phyloP scores from a whole-genome alignment of 331 rosid genomes.

The Arachis monticola region DNA sequence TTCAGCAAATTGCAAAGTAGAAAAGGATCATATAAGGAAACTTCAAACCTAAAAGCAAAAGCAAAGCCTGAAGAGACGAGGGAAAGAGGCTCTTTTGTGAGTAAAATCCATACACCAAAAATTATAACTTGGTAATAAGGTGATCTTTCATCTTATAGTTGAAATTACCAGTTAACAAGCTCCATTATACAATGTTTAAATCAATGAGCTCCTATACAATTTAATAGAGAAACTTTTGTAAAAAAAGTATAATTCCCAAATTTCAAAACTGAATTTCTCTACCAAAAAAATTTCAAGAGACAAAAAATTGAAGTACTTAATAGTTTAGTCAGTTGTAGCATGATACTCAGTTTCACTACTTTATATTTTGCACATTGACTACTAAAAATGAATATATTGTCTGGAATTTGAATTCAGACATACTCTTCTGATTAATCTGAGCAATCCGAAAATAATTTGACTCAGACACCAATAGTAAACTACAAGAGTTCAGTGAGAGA shows the following conservation, averaged over 20 bases:
- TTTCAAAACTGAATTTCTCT: background rate
- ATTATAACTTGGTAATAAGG: too few species aligned
- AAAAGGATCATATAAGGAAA: too few species aligned
- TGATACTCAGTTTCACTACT: slow-evolving; percentile 14
- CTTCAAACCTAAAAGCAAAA: too few species aligned
- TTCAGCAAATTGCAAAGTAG: too few species aligned
- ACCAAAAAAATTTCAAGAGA: slow-evolving; percentile 6
- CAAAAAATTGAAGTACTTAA: slow-evolving; percentile 16
- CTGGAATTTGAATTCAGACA: background rate
- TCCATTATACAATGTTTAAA: slow-evolving; percentile 3
- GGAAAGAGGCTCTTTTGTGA: too few species aligned
- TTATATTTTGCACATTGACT: slow-evolving; percentile 1
- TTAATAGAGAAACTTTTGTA: slow-evolving; percentile 8
- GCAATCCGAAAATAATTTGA: background rate
- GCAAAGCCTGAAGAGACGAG: too few species aligned
- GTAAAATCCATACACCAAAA: too few species aligned
- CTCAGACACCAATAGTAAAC: background rate
- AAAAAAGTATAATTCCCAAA: background rate
- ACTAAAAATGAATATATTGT: background rate
- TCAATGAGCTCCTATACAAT: slow-evolving; percentile 3
- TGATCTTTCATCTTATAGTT: background rate
- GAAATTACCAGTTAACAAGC: slow-evolving; percentile 10
- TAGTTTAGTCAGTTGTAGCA: background rate
- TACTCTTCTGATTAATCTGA: background rate
- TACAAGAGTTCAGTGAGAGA: background rate